phyloP scores from a whole-genome alignment of 495 filamentous ascomycete genomes.

The Neurospora sp. region DNA sequence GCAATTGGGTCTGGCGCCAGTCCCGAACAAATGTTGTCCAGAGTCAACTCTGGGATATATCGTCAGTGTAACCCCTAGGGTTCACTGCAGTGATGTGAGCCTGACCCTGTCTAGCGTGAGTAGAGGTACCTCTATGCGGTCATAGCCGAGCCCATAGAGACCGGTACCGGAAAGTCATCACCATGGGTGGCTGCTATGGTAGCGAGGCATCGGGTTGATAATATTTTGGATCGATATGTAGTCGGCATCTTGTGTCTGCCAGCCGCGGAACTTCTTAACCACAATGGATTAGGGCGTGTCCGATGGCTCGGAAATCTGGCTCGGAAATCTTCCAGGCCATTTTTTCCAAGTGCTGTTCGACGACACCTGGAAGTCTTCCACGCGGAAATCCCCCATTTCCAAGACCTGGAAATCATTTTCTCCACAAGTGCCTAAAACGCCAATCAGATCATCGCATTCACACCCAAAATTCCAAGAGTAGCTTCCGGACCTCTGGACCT shows the following conservation, averaged over 20 bases:
- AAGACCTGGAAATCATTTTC: too few relatives aligned
- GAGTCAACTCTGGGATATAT: not conserved
- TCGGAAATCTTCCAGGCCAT: too few relatives aligned
- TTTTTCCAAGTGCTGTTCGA: too few relatives aligned
- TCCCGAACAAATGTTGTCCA: not conserved
- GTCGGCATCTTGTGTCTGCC: not conserved
- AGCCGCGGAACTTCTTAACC: not conserved
- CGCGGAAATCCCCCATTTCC: too few relatives aligned
- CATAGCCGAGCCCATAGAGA: not conserved
- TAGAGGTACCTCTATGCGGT: not conserved
- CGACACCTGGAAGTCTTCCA: too few relatives aligned
- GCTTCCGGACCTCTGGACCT: too few relatives aligned
- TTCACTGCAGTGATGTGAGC: not conserved
- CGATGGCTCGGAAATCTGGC: too few relatives aligned
- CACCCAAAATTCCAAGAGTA: too few relatives aligned
- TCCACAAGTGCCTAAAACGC: too few relatives aligned
- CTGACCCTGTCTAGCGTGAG: not conserved
- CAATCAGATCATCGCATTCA: too few relatives aligned
- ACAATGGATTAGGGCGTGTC: not conserved
- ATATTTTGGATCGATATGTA: not conserved
- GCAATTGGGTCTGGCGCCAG: not conserved
- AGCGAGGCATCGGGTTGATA: not conserved
- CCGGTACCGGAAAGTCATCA: not conserved
- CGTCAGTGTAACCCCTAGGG: not conserved
- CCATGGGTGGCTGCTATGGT: not conserved